These are phyloP conservation scores for Porphyrellus cyaneotinctus DNA, from an alignment of 768 basidiomycete genomes.

Conservation along the genomic window DNA sequence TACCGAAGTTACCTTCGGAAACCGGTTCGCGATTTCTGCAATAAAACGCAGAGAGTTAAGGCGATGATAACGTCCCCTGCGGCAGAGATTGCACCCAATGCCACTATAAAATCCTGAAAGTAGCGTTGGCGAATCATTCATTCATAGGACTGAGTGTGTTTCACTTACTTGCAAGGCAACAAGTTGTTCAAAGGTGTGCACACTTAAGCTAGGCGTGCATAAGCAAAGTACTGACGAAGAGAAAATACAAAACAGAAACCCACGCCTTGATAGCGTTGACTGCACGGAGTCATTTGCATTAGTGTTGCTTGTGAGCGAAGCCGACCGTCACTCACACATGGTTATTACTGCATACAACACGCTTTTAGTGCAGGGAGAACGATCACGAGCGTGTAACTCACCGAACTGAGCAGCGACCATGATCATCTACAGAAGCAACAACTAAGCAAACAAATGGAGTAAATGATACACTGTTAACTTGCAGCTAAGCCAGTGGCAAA, in stretches of 20 bases:
- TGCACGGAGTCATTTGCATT: conserved; percentile 10
- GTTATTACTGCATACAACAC: conserved; percentile 21
- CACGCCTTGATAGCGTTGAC: conserved; percentile 37
- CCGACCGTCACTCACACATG: conserved; percentile 26
- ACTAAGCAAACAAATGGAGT: neutral
- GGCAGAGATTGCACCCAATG: conserved; percentile 49
- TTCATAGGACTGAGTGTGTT: no score
- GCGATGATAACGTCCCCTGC: conserved; percentile 50
- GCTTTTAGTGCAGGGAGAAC: neutral
- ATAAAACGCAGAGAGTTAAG: conserved; percentile 39
- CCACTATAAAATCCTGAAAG: conserved; percentile 37
- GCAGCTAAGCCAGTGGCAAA: conserved; percentile 33
- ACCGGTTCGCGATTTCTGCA: conserved; percentile 48
- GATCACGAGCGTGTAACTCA: conserved; percentile 6
- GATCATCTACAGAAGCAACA: conserved; percentile 4
- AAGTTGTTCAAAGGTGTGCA: conserved; percentile 38
- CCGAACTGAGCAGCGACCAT: conserved; percentile 40
- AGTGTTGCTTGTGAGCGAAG: neutral
- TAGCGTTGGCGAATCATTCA: neutral
- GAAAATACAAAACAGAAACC: conserved; percentile 8
- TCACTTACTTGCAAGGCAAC: conserved; percentile 38
- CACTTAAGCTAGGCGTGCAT: conserved; percentile 23
- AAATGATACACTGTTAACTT: neutral
- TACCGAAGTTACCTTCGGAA: conserved; percentile 37
- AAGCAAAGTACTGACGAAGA: neutral